Base-by-base conservation (phyloP, 164 flowering plant genomes). In the Santalum album region DNA sequence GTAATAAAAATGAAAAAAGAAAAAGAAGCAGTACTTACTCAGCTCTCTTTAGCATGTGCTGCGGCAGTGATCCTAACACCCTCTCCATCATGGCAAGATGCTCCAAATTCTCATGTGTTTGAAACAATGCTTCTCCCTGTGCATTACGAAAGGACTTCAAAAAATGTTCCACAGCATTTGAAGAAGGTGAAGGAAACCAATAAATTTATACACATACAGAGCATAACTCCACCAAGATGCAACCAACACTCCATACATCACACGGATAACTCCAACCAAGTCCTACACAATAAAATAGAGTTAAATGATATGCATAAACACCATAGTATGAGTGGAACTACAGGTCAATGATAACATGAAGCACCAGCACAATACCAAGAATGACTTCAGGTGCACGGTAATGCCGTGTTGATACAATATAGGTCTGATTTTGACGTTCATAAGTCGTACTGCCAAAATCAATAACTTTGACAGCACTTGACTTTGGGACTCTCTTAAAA, bases 231-330 rank as follows among this genome's bases (percentile, higher is more conserved):
- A 46, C 50, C 23, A 46, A 46, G 21, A 46, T 46, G 50, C 50
- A 46, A 7, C 50, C 50, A 20, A 46, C 16, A 23, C 50, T 46
- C 50, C 50, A 46, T 5, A 46, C 18, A 14, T 46, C 50, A 46
- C 50, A 46, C 4, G 50, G 12, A 46, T n/a, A 46, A 14, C 50
- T 46, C 50, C 50, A 46, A n/a, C 23, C 50, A 46, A 23, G 50
- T 20, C 50, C 23, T 46, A n/a, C 6, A 70, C 3, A 2, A 38
- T 4, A 29, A 29, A 4, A 29, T 3, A 29, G n/a, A n/a, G n/a
- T n/a, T n/a, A n/a, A n/a, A n/a, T n/a, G n/a, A n/a, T n/a, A n/a
- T n/a, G n/a, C n/a, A n/a, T n/a, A n/a, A n/a, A n/a, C n/a, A n/a
- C n/a, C n/a, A n/a, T n/a, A n/a, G n/a, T n/a, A 29, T 29, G n/a